Evolutionary conservation across 1,284 basidiomycete genomes (phyloP).

Genomic region (Porodaedalea pini): DNA sequence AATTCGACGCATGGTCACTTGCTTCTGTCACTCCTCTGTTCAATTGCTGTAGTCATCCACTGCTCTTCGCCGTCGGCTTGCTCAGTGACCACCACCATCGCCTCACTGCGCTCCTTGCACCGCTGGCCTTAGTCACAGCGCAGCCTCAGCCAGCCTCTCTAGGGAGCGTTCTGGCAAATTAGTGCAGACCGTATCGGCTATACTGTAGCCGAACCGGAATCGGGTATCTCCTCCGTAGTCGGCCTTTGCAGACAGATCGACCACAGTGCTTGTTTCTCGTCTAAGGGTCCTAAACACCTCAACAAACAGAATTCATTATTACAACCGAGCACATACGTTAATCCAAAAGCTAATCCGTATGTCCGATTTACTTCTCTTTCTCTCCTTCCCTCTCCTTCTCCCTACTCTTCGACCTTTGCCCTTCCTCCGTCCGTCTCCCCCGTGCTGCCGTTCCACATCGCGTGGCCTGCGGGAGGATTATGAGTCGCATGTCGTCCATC

Average conservation of each 20-base stretch:
- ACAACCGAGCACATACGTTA: not conserved
- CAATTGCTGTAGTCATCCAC: too few species aligned
- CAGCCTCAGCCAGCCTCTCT: not conserved
- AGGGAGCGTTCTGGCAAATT: not conserved
- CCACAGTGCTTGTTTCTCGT: not conserved
- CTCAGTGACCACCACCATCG: not conserved
- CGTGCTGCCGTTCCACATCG: not conserved
- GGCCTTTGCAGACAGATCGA: slow-evolving; percentile 1
- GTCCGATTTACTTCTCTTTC: slow-evolving; percentile 14
- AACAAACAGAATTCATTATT: not conserved
- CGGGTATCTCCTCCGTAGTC: slow-evolving; percentile 6
- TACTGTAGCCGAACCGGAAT: not conserved
- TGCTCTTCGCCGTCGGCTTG: not conserved
- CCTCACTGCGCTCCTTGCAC: not conserved
- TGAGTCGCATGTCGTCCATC: not conserved
- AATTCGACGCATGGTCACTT: not conserved
- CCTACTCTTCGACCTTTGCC: not conserved
- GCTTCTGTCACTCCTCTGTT: not conserved
- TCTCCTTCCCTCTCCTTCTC: slow-evolving; percentile 8
- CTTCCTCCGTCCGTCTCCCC: not conserved
- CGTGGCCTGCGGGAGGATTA: too few species aligned
- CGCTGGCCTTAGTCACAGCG: not conserved
- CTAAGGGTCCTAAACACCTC: slow-evolving; percentile 1
- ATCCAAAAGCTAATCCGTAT: slow-evolving; percentile 17
- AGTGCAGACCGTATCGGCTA: not conserved